Evolutionary conservation across 2,329 filamentous ascomycete genomes (phyloP).

Genomic region (Penicillium corylophilum): DNA sequence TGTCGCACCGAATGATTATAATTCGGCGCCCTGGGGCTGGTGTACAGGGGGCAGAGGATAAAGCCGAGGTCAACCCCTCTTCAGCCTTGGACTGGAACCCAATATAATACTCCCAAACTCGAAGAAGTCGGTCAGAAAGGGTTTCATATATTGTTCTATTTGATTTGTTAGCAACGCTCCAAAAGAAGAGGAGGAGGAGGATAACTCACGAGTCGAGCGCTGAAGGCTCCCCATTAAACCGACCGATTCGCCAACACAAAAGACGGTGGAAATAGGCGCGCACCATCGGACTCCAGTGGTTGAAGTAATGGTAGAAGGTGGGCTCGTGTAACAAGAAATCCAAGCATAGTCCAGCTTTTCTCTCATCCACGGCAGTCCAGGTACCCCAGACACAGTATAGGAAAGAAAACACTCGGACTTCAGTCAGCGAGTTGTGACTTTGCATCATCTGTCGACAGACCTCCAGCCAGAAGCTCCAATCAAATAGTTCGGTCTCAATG

Average conservation of each 20-base stretch:
- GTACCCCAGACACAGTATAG: conserved; percentile 78
- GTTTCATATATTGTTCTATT: conserved; percentile 66
- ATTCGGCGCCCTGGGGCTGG: conserved; percentile 83
- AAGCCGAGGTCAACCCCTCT: conserved; percentile 53
- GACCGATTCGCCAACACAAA: conserved; percentile 82
- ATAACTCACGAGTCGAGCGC: conserved; percentile 65
- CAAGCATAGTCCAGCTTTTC: conserved; percentile 69
- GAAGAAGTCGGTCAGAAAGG: conserved; percentile 66
- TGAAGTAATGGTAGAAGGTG: conserved; percentile 79
- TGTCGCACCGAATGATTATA: conserved; percentile 83
- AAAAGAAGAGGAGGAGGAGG: not conserved
- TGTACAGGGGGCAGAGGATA: conserved; percentile 77
- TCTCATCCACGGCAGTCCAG: conserved; percentile 62
- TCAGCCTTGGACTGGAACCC: conserved; percentile 70
- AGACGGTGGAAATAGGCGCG: conserved; percentile 89
- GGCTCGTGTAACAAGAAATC: conserved; percentile 73
- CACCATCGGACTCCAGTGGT: conserved; percentile 95
- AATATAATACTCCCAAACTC: conserved; percentile 76
- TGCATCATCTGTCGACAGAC: conserved; percentile 76
- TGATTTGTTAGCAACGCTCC: conserved; percentile 7
- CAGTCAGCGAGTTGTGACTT: conserved; percentile 85
- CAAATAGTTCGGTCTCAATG: conserved; percentile 41
- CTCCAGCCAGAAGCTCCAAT: conserved; percentile 80
- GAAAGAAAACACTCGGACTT: conserved; percentile 80
- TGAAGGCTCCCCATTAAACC: conserved; percentile 67